These are phyloP conservation scores for Hanseniaspora vineae DNA, from an alignment of 805 yeast genomes.

Conservation along the genomic window DNA sequence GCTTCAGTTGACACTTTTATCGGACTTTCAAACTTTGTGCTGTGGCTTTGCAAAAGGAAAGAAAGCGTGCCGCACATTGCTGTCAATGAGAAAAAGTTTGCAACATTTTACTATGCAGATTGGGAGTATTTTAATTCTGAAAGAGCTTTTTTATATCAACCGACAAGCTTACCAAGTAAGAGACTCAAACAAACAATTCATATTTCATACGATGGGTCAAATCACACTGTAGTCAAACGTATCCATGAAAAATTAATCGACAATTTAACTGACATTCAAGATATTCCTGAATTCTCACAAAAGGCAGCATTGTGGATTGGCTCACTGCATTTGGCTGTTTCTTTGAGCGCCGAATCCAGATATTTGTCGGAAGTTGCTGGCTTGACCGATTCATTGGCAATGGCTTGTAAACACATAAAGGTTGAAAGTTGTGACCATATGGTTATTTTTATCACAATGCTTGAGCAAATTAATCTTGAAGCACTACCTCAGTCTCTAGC, in stretches of 20 bases:
- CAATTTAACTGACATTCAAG: background rate
- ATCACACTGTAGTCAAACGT: background rate
- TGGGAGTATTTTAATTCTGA: background rate
- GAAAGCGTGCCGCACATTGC: background rate
- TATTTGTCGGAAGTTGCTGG: background rate
- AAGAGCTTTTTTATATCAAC: conserved; percentile 4
- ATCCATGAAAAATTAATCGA: background rate
- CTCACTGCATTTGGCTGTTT: background rate
- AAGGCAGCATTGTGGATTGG: background rate
- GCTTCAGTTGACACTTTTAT: too few species aligned
- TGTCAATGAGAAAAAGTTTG: background rate
- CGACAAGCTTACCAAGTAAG: background rate
- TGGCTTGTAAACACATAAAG: background rate
- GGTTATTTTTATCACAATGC: background rate
- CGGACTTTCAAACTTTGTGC: conserved; percentile 24
- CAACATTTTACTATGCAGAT: background rate
- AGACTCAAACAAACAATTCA: background rate
- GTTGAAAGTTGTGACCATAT: background rate
- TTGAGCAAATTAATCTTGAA: background rate
- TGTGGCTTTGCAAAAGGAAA: conserved; percentile 30
- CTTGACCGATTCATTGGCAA: background rate
- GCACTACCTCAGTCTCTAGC: background rate
- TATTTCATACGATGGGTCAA: background rate
- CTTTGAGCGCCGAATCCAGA: background rate
- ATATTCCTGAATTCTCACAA: background rate